Evolutionary conservation across 768 basidiomycete species (phyloP).

Genomic region (Psilocybe cubensis): DNA sequence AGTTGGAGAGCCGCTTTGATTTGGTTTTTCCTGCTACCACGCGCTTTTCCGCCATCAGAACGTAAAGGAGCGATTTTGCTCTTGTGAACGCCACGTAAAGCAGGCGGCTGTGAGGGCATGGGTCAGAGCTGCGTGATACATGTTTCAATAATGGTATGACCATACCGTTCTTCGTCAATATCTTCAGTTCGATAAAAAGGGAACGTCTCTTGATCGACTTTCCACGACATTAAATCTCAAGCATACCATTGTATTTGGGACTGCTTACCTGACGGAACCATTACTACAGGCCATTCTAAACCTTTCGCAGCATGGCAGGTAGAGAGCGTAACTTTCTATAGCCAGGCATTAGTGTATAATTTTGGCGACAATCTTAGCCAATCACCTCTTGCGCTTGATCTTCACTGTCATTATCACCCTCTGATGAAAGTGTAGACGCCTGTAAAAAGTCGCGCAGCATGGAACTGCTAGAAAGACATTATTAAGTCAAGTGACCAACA

Average conservation of each 20-base stretch:
- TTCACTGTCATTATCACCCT: slow-evolving; percentile 65
- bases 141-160: not conserved
- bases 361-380: not conserved
- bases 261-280: slow-evolving; percentile 66
- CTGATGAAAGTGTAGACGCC: slow-evolving; percentile 82
- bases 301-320: slow-evolving; percentile 93
- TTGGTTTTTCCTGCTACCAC: slow-evolving; percentile 60
- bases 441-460: slow-evolving; percentile 76
- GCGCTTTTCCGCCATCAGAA: slow-evolving; percentile 52
- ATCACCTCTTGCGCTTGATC: slow-evolving; percentile 49
- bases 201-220: slow-evolving; percentile 75
- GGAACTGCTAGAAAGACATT: slow-evolving; percentile 42
- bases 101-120: slow-evolving; percentile 57
- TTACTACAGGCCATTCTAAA: slow-evolving; percentile 90
- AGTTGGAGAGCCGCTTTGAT: slow-evolving; percentile 56
- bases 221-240: not conserved
- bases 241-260: not conserved
- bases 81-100: slow-evolving; percentile 91
- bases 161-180: slow-evolving; percentile 79
- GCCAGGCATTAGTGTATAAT: no score
- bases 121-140: not conserved
- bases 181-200: slow-evolving; percentile 79
- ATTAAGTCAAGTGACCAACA: not conserved
- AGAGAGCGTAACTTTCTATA: slow-evolving; percentile 78
- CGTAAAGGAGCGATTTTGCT: slow-evolving; percentile 72